Evolutionary conservation across 805 yeast species (phyloP), one percentile per base, ranked within the genome.

Genomic region (Lipomyces yamanashiensis): DNA sequence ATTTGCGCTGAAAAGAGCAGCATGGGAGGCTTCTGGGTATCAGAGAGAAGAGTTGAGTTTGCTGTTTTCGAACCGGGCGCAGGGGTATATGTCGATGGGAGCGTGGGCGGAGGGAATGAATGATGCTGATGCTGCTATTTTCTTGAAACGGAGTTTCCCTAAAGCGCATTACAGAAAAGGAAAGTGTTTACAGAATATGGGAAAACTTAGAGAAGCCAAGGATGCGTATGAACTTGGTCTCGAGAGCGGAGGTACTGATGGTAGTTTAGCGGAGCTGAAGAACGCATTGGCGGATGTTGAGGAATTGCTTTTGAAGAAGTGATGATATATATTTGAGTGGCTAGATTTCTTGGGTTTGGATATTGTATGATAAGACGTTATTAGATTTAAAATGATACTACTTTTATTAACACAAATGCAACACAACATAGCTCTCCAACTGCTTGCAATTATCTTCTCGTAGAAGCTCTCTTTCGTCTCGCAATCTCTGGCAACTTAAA

Each of bases 401-500:
- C 28, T 28, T 28, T 28, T 28, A 28, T 28, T 28, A 12, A 53
- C 23, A 43, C 50, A 43, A 28, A 39, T 15, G 15, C 39, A n/a
- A 17, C 23, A 39, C 3, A n/a, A 43, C 2, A 6, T n/a, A 19
- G 13, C 4, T 36, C 21, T 47, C 21, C 21, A 3, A 36, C 23
- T 54, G 45, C 23, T 54, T 17, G 40, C 48, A 15, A 1, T 54
- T 52, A 54, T 41, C 59, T 53, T 39, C 59, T 15, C 6, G 51
- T 28, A n/a, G 59, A 34, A 23, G 51, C 59, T 13, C 67, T 40
- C 10, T 60, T 49, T 21, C 69, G 48, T 44, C 63, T 44, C 12
- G 55, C 59, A 8, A 59, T 43, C 17, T 66, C 69, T 7, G 99
- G 99, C 57, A 90, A 80, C 74, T 85, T 87, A 78, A 95, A 89